Evolutionary conservation across 129 eudicot species (phyloP).

Genomic region (Chrysanthemum makinoi): DNA sequence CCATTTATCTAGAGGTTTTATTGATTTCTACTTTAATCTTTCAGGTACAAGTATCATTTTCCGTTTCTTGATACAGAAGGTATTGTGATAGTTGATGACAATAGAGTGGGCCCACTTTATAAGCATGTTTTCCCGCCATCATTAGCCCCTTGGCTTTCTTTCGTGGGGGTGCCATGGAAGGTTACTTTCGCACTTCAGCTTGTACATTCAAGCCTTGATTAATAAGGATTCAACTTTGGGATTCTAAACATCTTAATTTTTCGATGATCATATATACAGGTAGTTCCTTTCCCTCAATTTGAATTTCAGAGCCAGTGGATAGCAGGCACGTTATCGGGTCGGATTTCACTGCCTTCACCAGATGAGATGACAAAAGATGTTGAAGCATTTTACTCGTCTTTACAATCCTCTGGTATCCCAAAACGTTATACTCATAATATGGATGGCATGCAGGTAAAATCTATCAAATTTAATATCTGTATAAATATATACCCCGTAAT

Average conservation of each 20-base stretch:
- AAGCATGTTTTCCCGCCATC: slow-evolving; percentile 90
- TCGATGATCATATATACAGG: slow-evolving; percentile 36
- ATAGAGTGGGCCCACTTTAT: slow-evolving; percentile 86
- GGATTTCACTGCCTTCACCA: slow-evolving; percentile 52
- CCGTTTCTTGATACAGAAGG: slow-evolving; percentile 75
- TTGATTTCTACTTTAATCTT: not conserved
- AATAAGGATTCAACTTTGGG: not conserved
- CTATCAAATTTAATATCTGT: not conserved
- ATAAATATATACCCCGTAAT: not conserved
- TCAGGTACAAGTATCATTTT: slow-evolving; percentile 85
- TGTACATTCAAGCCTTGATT: not conserved
- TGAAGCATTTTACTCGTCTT: slow-evolving; percentile 61
- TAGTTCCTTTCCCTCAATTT: slow-evolving; percentile 65
- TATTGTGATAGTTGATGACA: slow-evolving; percentile 73
- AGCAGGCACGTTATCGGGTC: slow-evolving; percentile 78
- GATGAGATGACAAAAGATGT: slow-evolving; percentile 71
- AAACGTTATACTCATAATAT: slow-evolving; percentile 78
- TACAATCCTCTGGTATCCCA: slow-evolving; percentile 65
- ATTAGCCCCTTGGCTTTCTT: slow-evolving; percentile 84
- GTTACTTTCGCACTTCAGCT: slow-evolving; percentile 31
- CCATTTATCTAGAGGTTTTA: not conserved
- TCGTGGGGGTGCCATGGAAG: slow-evolving; percentile 83
- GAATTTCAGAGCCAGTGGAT: slow-evolving; percentile 89
- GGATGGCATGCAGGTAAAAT: slow-evolving; percentile 54
- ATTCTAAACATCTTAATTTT: not conserved